phyloP scores from a whole-genome alignment of 108 stramenopile genomes.

The Cyclotella distinguenda region DNA sequence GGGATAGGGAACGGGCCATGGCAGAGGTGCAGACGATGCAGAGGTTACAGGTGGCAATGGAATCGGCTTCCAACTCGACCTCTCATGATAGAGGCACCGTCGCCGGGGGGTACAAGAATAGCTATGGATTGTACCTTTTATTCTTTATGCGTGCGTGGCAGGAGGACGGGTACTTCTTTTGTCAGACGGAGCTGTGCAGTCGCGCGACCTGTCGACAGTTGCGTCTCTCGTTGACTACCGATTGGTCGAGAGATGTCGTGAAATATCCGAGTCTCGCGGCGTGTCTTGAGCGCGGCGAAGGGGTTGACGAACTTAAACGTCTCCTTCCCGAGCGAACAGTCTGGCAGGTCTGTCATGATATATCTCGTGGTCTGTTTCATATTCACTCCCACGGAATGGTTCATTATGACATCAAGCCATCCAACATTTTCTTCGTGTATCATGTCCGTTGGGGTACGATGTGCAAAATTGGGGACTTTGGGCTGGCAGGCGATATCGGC shows the following conservation, averaged over 20 bases:
- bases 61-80: constrained; percentile 20
- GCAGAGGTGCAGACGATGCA: constrained; percentile 84
- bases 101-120: constrained; percentile 28
- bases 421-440: constrained; percentile 74
- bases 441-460: constrained; percentile 68
- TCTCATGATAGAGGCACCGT: not conserved
- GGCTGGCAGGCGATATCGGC: constrained; percentile 74
- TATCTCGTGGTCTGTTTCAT: constrained; percentile 72
- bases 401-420: constrained; percentile 86
- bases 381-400: constrained; percentile 79
- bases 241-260: constrained; percentile 54
- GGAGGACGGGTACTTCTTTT: constrained; percentile 79
- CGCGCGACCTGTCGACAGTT: constrained; percentile 77
- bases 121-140: constrained; percentile 73
- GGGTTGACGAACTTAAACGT: constrained; percentile 26
- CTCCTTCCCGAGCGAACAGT: constrained; percentile 66
- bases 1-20: constrained; percentile 73
- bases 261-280: constrained; percentile 68
- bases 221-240: constrained; percentile 54
- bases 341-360: constrained; percentile 87
- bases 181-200: constrained; percentile 84
- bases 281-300: constrained; percentile 44
- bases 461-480: constrained; percentile 89
- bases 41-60: constrained; percentile 57
- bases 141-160: constrained; percentile 85